These are phyloP conservation scores for Gillenia trifoliata DNA, from an alignment of 306 rosid genomes.

Conservation along the genomic window DNA sequence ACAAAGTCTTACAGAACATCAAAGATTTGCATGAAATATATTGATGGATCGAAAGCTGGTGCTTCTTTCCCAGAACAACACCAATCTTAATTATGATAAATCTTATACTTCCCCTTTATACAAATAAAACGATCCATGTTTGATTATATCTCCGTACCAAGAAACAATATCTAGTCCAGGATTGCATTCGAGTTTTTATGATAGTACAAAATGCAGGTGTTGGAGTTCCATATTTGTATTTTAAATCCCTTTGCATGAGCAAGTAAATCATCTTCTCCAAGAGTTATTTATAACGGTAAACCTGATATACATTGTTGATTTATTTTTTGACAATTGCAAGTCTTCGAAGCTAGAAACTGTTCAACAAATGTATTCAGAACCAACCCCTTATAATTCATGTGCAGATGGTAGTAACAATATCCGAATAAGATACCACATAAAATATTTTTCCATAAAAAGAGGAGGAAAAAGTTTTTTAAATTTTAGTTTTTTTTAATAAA, in stretches of 20 bases:
- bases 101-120: not conserved
- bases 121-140: constrained; percentile 33
- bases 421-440: not conserved
- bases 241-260: not conserved
- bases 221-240: not conserved
- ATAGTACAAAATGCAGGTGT: constrained; percentile 1
- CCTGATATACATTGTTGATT: not conserved
- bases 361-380: too few species aligned
- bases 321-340: not conserved
- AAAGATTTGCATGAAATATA: constrained; percentile 51
- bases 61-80: constrained; percentile 36
- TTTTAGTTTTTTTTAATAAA: not conserved
- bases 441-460: not conserved
- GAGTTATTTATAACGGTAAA: not conserved
- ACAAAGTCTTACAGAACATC: constrained; percentile 49
- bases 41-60: constrained; percentile 34
- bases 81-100: not conserved
- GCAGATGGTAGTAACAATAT: not conserved
- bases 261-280: not conserved
- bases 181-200: constrained; percentile 30
- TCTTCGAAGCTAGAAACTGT: not conserved
- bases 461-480: not conserved
- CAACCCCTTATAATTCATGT: too few species aligned
- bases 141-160: constrained; percentile 41
- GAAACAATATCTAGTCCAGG: constrained; percentile 30